Evolutionary conservation across 129 eudicot genomes (phyloP).

Genomic region (Tagetes patula): DNA sequence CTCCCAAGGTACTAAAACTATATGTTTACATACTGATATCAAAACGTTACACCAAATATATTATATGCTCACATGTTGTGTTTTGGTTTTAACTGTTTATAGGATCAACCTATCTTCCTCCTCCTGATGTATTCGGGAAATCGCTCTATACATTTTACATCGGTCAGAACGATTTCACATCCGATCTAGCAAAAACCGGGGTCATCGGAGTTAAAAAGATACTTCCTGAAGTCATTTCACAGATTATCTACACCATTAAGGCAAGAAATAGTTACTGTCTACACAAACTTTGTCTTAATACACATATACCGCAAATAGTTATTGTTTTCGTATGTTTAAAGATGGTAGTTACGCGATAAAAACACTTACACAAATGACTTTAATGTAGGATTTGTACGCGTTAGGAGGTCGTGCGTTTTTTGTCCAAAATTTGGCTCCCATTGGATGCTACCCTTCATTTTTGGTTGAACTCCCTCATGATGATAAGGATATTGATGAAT

Average conservation of each 20-base stretch:
- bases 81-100: not conserved
- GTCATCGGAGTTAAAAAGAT: conserved; percentile 45
- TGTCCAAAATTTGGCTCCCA: conserved; percentile 83
- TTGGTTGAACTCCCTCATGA: conserved; percentile 75
- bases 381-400: conserved; percentile 56
- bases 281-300: not conserved
- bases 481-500: conserved; percentile 58
- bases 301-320: not conserved
- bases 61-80: not conserved
- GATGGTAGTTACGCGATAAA: not conserved
- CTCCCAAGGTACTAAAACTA: conserved; percentile 43
- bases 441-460: conserved; percentile 90
- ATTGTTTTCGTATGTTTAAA: not conserved
- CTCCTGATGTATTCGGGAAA: conserved; percentile 55
- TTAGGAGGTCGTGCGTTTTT: conserved; percentile 81
- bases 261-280: conserved; percentile 24
- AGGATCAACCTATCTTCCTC: conserved; percentile 58
- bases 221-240: conserved; percentile 70
- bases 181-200: conserved; percentile 58
- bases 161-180: conserved; percentile 91
- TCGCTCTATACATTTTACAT: conserved; percentile 88
- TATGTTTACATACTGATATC: not conserved
- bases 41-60: not conserved
- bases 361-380: not conserved
- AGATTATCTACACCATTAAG: conserved; percentile 65